Base-by-base conservation (phyloP, 805 yeast species). In the Suhomyces sp. region DNA sequence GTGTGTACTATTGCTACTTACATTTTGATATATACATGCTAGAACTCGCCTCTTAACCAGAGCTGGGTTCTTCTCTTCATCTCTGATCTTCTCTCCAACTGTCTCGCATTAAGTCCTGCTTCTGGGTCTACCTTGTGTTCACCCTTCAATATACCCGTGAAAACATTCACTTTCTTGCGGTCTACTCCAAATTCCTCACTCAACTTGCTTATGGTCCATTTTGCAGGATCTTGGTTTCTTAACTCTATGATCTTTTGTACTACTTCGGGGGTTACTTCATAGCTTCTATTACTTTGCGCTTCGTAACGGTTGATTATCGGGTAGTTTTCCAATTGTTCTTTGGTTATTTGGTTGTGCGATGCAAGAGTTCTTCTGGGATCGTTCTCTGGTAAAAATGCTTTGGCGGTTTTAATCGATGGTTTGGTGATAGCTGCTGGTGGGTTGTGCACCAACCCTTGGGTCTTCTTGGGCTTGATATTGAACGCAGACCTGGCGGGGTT, bases 401-500 rank as follows among this genome's bases (percentile, higher is more conserved):
- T 77, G 15, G 96, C 96, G 2, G 94, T 85, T 65, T 73, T 79
- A 53, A 77, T 71, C 10, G 80, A 69, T 26, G 86, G 76, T 52
- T 61, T 58, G 49, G 57, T 52, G 13, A 68, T 59, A 35, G 78
- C 60, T 12, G 87, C 79, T 3, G 92, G 81, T 23, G 90, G 91
- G 42, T 90, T 80, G 61, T 73, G 76, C 41, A 83, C 81, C 26
- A 88, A 70, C 5, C 93, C 93, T 23, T 78, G 73, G 1, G 85
- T 82, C 17, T 80, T 71, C 49, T 73, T 66, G 2, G 80, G 79
- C 58, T 80, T 80, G 67, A 87, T 83, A 64, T 86, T 88, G 60
- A 78, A 80, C 7, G 90, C 85, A 22, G 93, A 87, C 53, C 84
- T 74, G 41, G 71, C 72, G 7, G 83, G 78, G 66, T 88, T 86